Evolutionary conservation across 441 rosid genomes (phyloP).

Genomic region (Jatropha podagrica): DNA sequence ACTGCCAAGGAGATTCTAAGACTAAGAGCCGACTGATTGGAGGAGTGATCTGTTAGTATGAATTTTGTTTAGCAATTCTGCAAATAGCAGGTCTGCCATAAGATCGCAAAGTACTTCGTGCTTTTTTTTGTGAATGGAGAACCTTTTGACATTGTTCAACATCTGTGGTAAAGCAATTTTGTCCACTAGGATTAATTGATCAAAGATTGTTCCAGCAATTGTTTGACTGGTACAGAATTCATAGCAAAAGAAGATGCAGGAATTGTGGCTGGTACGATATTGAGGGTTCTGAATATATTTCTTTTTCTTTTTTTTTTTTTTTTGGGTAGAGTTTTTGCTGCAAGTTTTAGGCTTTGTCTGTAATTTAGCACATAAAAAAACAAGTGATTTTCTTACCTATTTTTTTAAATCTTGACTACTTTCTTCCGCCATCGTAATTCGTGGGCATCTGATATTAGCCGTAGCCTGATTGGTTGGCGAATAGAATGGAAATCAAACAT

Average conservation of each 20-base stretch:
- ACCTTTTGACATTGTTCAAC: not conserved
- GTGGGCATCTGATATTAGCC: no score
- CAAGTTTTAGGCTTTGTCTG: not conserved
- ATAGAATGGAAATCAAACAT: not conserved
- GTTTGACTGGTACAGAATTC: not conserved
- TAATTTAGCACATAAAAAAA: not conserved
- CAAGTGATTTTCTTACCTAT: not conserved
- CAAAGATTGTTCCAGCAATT: conserved; percentile 8
- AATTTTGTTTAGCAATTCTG: conserved; percentile 2
- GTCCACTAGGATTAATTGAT: conserved; percentile 3
- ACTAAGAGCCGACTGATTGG: conserved; percentile 65
- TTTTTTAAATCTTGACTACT: not conserved
- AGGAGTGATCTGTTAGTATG: not conserved
- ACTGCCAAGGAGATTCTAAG: conserved; percentile 86
- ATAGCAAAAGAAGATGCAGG: conserved; percentile 2
- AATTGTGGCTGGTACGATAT: not conserved
- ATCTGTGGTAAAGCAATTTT: conserved; percentile 12
- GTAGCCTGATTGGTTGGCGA: not conserved
- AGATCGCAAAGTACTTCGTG: not conserved
- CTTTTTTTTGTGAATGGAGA: conserved; percentile 18
- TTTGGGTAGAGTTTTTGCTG: not conserved
- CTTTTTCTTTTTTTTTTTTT: not conserved
- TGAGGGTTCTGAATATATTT: not conserved
- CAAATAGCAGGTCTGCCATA: conserved; percentile 2
- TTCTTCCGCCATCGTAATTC: no score